Base-by-base conservation (phyloP, 2,329 filamentous ascomycete genomes). In the Calonectria pseudoturangicola region DNA sequence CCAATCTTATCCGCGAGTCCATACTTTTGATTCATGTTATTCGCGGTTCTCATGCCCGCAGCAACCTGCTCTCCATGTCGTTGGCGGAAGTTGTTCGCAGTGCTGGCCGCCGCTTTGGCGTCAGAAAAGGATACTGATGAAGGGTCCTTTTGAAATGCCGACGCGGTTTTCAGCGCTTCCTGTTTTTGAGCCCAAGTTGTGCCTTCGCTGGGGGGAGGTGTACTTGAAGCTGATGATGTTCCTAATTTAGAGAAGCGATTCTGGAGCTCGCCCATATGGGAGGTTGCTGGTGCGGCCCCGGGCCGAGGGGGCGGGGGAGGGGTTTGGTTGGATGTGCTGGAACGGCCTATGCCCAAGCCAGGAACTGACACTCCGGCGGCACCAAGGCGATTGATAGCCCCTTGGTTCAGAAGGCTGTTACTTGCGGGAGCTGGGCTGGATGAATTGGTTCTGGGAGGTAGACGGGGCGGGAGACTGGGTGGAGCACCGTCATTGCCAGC, bases 301-400 rank as follows among this genome's bases (percentile, higher is more conserved):
- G 77, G 73, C 63, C 77, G 78, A 50, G 77, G 77, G 33, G 81
- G 80, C 63, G 79, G 75, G 33, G 78, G 74, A 60, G 78, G 80
- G 50, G 76, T 72, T 51, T 79, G 72, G 68, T 77, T 73, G 75
- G 81, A 62, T 80, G 82, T 70, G 75, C 81, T 77, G 79, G 73
- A 75, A 76, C 80, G 78, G 69, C 91, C 92, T 73, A 98, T 97
- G 6, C 93, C 93, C 4, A 98, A 86, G 0, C 90, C 93, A 0
- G 95, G 93, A 0, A 98, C 94, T 0, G 92, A 94, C 7, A 98
- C 88, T 1, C 95, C 95, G 1, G 94, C 92, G 45, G 91, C 89
- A 13, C 92, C 91, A 10, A 98, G 87, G 50, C 94, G 89, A 71
- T 86, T 88, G 68, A 93, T 82, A 6, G 95, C 92, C 6, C 88